phyloP scores from a whole-genome alignment of 2,329 filamentous ascomycete genomes.

The Chaetoscypha palmicola region DNA sequence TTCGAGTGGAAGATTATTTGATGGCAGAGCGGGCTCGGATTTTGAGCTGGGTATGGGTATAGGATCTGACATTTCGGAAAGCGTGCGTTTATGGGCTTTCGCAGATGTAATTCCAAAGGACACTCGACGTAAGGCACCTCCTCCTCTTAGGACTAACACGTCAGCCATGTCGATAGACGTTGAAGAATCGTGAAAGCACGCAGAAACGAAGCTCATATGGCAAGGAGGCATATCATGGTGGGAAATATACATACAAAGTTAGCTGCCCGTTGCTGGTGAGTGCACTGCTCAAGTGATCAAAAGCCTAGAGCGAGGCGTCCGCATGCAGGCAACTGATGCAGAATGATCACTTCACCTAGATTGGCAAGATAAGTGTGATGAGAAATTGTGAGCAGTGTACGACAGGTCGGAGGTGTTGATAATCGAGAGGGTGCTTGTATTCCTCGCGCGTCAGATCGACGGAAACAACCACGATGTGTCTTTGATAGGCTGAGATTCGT shows the following conservation, averaged over 20 bases:
- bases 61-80: constrained; percentile 40
- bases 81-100: constrained; percentile 31
- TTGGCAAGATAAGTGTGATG: not conserved
- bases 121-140: constrained; percentile 35
- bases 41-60: constrained; percentile 32
- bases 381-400: not conserved
- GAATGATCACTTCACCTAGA: not conserved
- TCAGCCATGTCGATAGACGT: constrained; percentile 43
- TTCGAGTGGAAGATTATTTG: constrained; percentile 20
- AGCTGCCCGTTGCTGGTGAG: not conserved
- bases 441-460: not conserved
- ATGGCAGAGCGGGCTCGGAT: constrained; percentile 17
- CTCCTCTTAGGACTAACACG: constrained; percentile 35
- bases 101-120: constrained; percentile 36
- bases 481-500: not conserved
- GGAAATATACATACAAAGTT: no score
- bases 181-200: no score
- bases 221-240: no score
- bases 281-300: constrained; percentile 5
- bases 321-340: constrained; percentile 1
- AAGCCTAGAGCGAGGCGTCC: not conserved
- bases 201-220: no score
- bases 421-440: not conserved
- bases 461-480: not conserved
- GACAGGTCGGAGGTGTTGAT: not conserved